A percentile compares a stretch with the other conserved stretches of the same genome.
Evolutionary conservation across 2,329 filamentous ascomycete genomes (phyloP).

Genomic region (Aspergillus vadensis): DNA sequence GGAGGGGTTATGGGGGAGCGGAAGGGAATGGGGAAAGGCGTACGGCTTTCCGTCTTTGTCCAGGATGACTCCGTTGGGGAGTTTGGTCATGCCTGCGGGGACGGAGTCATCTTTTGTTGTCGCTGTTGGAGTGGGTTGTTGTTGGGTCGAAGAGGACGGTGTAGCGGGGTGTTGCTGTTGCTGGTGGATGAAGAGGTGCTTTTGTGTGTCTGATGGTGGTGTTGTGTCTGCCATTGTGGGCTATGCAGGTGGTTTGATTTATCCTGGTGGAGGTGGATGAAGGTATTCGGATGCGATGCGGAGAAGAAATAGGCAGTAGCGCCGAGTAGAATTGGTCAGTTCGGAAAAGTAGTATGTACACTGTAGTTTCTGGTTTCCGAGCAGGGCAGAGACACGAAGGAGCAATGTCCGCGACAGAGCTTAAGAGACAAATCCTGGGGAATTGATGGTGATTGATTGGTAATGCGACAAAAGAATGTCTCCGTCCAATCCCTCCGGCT

Average conservation of each 20-base stretch:
- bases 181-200: neutral
- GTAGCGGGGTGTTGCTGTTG: neutral
- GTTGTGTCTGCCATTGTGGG: neutral
- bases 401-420: neutral
- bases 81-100: conserved; percentile 29
- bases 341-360: neutral
- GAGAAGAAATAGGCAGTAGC: neutral
- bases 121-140: conserved; percentile 16
- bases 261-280: neutral
- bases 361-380: neutral
- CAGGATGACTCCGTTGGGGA: conserved; percentile 52
- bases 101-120: conserved; percentile 14
- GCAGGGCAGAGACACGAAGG: neutral
- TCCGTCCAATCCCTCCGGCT: neutral
- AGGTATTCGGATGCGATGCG: neutral
- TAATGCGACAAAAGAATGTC: neutral
- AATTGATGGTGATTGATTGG: neutral
- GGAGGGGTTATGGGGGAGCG: neutral
- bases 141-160: neutral
- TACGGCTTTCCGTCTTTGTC: conserved; percentile 55
- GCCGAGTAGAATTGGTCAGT: neutral
- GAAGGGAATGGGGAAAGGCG: conserved; percentile 16
- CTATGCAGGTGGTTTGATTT: neutral
- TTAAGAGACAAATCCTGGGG: neutral
- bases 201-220: neutral